Evolutionary conservation across 2,329 filamentous ascomycete genomes (phyloP), one percentile per base, ranked within the genome.

Genomic region (Trichoderma pleuroti): DNA sequence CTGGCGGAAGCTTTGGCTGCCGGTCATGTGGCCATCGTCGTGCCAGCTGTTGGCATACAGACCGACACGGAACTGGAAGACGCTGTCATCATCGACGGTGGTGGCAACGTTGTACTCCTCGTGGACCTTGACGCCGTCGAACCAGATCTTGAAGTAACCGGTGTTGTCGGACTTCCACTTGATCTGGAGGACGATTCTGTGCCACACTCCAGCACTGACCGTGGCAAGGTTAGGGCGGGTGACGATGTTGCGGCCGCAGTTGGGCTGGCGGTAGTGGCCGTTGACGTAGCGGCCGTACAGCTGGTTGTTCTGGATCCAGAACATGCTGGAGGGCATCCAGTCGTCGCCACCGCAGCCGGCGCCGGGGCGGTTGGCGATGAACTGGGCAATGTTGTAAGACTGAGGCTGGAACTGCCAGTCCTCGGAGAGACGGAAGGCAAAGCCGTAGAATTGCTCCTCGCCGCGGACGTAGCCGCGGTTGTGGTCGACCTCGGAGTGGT

Each of bases 21-120:
- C 83, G 60, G 78, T 77, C 76, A 82, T 79, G 16, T 77, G 74
- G 1, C 76, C 76, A 46, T 83, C 77, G 71, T 86, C 84, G 70
- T 84, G 77, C 84, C 84, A 86, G 12, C 80, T 80, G 74, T 86
- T 86, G 1, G 84, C 84, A 75, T 86, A 86, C 36, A 86, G 75
- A 0, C 85, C 84, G 14, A 85, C 81, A 7, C 81, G 76, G 76
- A 85, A 86, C 75, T 83, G 78, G 73, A 86, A 86, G 5, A 75
- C 72, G 39, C 78, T 77, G 28, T 80, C 78, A 71, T 86, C 84
- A 16, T 79, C 77, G 26, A 86, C 77, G 2, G 82, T 86, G 3
- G 85, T 86, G n/a, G 78, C 72, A 5, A 84, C 75, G 61, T 80
- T 77, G 34, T 73, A 77, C 69, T 76, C 70, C 70, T 85, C 80